Base-by-base conservation (phyloP, 495 filamentous ascomycete species). In the Podospora pseudopauciseta region DNA sequence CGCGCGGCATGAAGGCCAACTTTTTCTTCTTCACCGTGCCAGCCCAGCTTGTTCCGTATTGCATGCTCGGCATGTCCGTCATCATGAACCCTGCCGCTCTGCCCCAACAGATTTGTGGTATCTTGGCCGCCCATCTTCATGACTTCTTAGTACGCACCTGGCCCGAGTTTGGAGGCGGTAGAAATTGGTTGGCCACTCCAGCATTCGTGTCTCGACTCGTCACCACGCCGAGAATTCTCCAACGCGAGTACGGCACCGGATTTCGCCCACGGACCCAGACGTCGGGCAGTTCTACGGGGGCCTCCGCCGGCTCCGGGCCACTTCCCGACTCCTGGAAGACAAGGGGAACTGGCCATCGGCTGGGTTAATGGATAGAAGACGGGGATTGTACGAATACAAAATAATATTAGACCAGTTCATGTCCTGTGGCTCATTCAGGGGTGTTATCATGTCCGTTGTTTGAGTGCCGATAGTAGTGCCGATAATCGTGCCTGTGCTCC, bases 141-240 rank as follows among this genome's bases (percentile, higher is more conserved):
- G 90, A 96, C 73, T 97, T 97, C 73, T 75, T 96, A 58, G 92
- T 90, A 3, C 85, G 89, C 55, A 84, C 94, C 32, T 97, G 90
- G 80, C 93, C 94, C 18, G 85, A 87, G 56, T 94, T 94, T 79
- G 93, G 92, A 23, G 89, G 90, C 63, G 93, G 93, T 3, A 78
- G 79, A 32, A 94, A 92, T 72, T 84, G 86, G 64, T 79, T 97
- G 59, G 77, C 77, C 18, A 94, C 93, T 0, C 94, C 93, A 1
- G 72, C 63, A 0, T 86, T 91, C 63, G 74, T 97, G 64, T 86
- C 83, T 64, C 79, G 85, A 59, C 83, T 88, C 71, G 90, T 92
- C 69, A 79, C 81, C 27, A 79, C 78, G 4, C 80, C 83, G 55
- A 75, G 75, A 70, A 69, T 77, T 6, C 78, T 69, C 74, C 83